A percentile compares a stretch with the other conserved stretches of the same genome.
Evolutionary conservation across 306 rosid genomes (phyloP).

Genomic region (Pterocarpus santalinus): DNA sequence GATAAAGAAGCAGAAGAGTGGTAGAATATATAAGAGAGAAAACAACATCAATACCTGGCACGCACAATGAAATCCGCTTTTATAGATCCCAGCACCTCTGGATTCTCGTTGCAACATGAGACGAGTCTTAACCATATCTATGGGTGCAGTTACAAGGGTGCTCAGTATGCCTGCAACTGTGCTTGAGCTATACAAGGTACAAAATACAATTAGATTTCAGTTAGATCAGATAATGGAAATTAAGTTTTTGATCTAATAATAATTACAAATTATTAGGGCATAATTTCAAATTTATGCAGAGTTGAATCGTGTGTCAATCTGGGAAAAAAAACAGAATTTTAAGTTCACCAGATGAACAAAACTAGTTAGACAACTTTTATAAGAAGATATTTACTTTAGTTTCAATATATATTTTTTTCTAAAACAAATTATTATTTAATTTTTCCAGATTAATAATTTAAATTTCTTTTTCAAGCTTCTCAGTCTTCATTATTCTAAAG

Average conservation of each 20-base stretch:
- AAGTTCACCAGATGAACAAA: conserved; percentile 35
- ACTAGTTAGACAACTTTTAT: conserved; percentile 8
- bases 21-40: neutral
- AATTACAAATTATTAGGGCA: conserved; percentile 22
- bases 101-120: conserved; percentile 94
- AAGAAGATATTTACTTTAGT: conserved; percentile 17
- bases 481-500: conserved; percentile 30
- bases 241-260: conserved; percentile 17
- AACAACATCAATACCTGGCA: conserved; percentile 65
- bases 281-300: conserved; percentile 20
- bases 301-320: conserved; percentile 16
- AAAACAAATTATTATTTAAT: conserved; percentile 11
- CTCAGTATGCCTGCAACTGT: conserved; percentile 76
- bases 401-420: conserved; percentile 11
- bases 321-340: neutral
- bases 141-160: conserved; percentile 85
- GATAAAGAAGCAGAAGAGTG: conserved; percentile 19
- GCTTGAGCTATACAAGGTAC: conserved; percentile 76
- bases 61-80: conserved; percentile 86
- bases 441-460: conserved; percentile 22
- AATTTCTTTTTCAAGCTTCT: conserved; percentile 6
- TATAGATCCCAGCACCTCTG: conserved; percentile 60
- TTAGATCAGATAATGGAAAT: conserved; percentile 24
- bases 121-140: conserved; percentile 96
- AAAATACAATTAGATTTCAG: conserved; percentile 46